Evolutionary conservation across 2,329 filamentous ascomycete genomes (phyloP).

Genomic region (Fusarium sterilihyphosum): DNA sequence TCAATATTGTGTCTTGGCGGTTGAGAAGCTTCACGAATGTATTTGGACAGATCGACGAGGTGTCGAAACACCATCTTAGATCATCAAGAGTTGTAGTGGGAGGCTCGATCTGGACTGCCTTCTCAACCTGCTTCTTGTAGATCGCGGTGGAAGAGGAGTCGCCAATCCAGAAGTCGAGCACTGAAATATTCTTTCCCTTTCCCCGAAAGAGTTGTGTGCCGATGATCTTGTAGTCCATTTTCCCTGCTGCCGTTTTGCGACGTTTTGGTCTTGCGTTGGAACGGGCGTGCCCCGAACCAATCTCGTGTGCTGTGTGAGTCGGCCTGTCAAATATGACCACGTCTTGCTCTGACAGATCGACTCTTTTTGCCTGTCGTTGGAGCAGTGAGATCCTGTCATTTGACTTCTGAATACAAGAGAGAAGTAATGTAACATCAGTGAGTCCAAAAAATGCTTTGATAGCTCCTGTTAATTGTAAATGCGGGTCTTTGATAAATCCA

Average conservation of each 20-base stretch:
- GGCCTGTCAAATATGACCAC: no score
- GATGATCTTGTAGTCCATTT: accelerated
- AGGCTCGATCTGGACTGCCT: not conserved
- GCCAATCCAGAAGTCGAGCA: not conserved
- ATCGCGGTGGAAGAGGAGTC: not conserved
- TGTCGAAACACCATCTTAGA: not conserved
- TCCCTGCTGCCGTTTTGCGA: accelerated
- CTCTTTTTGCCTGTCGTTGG: accelerated
- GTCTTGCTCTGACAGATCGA: accelerated
- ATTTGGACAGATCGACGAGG: not conserved
- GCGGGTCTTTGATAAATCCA: accelerated
- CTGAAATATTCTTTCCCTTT: not conserved
- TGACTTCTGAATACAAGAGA: no score
- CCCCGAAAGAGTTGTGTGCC: not conserved
- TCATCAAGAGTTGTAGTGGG: not conserved
- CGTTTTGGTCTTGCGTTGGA: not conserved
- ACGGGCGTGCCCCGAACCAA: accelerated
- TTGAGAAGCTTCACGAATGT: accelerated
- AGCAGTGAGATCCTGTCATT: no score
- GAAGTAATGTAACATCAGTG: accelerated
- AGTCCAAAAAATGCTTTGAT: no score
- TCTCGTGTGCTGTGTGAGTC: no score
- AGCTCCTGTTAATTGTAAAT: accelerated
- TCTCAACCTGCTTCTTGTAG: not conserved
- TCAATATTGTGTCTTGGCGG: not conserved